Percentiles rank a stretch among this genome's conserved stretches.
Conservation (phyloP, 2,329 filamentous ascomycete species). For the Fusarium albosuccineum region DNA sequence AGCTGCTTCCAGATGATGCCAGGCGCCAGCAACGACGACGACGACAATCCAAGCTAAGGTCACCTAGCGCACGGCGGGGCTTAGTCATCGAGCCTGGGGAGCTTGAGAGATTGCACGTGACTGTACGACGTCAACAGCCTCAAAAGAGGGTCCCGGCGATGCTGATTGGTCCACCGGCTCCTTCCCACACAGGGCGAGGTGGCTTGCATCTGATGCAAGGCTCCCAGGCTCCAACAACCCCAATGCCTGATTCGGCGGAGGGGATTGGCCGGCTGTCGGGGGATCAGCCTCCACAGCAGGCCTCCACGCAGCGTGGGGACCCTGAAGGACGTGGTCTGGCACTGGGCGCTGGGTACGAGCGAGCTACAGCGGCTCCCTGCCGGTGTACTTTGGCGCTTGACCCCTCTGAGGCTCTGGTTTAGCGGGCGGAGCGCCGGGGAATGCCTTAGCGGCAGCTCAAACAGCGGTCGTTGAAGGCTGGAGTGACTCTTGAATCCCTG, state of each 20-base stretch:
- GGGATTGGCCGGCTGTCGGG: constrained; percentile 40
- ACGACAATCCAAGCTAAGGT: constrained; percentile 44
- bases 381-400: constrained; percentile 32
- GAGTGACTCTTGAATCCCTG: constrained; percentile 19
- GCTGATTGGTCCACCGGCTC: constrained; percentile 37
- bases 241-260: constrained; percentile 13
- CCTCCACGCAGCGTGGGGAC: constrained; percentile 31
- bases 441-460: constrained; percentile 26
- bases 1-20: constrained; percentile 46
- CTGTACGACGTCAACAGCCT: background rate
- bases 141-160: background rate
- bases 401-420: constrained; percentile 26
- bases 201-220: constrained; percentile 24
- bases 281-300: constrained; percentile 26
- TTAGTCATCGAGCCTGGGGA: constrained; percentile 39
- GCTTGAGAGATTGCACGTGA: constrained; percentile 36
- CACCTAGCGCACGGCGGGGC: constrained; percentile 29
- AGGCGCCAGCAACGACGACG: constrained; percentile 49
- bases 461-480: background rate
- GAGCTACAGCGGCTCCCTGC: constrained; percentile 27
- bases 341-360: constrained; percentile 27
- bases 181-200: constrained; percentile 26
- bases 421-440: constrained; percentile 10
- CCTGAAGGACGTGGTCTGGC: constrained; percentile 26
- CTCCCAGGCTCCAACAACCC: constrained; percentile 31